phyloP scores from a whole-genome alignment of 441 rosid species.

The Mallotus japonicus region DNA sequence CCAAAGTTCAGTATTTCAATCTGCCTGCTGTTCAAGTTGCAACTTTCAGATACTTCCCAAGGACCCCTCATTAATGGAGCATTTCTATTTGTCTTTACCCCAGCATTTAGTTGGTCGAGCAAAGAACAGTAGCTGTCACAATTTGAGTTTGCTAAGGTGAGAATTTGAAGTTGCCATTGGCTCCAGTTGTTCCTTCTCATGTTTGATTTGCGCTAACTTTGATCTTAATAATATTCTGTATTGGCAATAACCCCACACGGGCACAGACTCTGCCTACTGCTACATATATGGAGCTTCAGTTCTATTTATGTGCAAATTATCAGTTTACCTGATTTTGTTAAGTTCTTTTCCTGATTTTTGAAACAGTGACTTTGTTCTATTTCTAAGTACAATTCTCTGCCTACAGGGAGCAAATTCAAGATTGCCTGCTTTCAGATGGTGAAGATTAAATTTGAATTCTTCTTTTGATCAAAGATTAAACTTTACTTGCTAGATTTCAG shows the following conservation, averaged over 20 bases:
- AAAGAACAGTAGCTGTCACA: conserved; percentile 24
- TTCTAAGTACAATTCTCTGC: not conserved
- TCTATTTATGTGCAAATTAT: not conserved
- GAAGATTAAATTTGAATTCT: conserved; percentile 49
- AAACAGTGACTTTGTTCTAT: not conserved
- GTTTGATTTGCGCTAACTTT: no score
- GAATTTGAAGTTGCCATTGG: conserved; percentile 15
- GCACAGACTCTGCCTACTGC: no score
- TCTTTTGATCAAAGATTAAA: no score
- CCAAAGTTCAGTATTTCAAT: conserved; percentile 33
- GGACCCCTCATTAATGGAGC: conserved; percentile 50
- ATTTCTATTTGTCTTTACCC: conserved; percentile 57
- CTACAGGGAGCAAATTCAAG: conserved; percentile 76
- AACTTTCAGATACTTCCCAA: conserved; percentile 83
- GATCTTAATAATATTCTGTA: not conserved
- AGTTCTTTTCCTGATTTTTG: not conserved
- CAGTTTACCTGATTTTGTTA: not conserved
- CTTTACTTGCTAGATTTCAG: not conserved
- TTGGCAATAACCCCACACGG: not conserved
- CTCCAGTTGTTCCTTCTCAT: not conserved
- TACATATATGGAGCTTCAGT: not conserved
- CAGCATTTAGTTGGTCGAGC: conserved; percentile 49
- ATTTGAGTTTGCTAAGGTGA: conserved; percentile 59
- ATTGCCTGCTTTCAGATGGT: conserved; percentile 63
- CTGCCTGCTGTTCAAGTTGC: conserved; percentile 82